Base-by-base conservation (phyloP, 192 early-diverging fungal species). In the Coemansia aciculifera region DNA sequence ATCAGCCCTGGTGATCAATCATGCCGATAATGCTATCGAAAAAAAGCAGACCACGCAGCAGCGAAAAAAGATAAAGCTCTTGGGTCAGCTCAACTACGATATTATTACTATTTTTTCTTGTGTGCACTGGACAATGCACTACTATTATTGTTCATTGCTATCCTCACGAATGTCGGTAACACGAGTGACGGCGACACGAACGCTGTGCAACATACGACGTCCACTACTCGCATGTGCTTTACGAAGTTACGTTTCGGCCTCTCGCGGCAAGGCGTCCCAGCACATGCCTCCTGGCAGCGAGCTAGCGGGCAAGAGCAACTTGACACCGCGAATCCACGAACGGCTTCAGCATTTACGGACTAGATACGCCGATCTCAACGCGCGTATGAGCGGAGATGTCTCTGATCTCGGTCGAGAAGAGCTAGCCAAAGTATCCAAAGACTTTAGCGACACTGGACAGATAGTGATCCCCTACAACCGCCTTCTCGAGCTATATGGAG, bases 361-460 rank as follows among this genome's bases (percentile, higher is more conserved):
- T 8, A 75, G 61, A 31, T 52, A 73, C 56, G 59, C 40, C 24
- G 67, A 67, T 2, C 46, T 82, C 27, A 59, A 46, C 27, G 52
- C 52, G 37, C 74, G 64, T 13, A 57, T 82, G 72, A 77, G 75
- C 59, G 80, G 75, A 59, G 68, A 79, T 34, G 24, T 79, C 15
- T 71, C 69, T 7, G 48, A 42, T 0, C 62, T 84, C 1, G 63
- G 62, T 1, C 73, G 76, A 29, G 71, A 79, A 8, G 81, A 84
- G 60, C 63, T 84, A 43, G 77, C 77, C n/a, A 71, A 71, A 39
- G 34, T 84, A 46, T 78, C 81, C 59, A 78, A 79, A 34, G 81
- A 84, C n/a, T 65, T 73, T 7, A 84, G 75, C 64, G 77, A 78
- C 21, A 65, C 73, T 0, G 69, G 68, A 1, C 59, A 59, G 3